These are phyloP conservation scores for Myrmaecium sp. DNA, from an alignment of 2,329 filamentous ascomycete species.

Conservation along the genomic window DNA sequence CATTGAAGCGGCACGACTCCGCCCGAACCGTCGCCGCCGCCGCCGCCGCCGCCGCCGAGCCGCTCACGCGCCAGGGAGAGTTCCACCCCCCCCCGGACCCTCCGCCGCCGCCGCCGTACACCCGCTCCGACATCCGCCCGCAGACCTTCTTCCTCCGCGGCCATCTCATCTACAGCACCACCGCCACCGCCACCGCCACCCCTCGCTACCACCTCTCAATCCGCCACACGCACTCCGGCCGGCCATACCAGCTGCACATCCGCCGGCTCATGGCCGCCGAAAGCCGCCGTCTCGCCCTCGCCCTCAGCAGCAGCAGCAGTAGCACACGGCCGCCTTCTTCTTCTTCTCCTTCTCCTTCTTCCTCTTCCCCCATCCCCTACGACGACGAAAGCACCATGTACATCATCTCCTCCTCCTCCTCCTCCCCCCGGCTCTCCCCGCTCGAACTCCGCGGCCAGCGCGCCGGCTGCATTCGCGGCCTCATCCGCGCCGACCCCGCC, in stretches of 20 bases:
- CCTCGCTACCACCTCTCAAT: slow-evolving; percentile 12
- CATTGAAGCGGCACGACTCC: no score
- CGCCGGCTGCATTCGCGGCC: slow-evolving; percentile 5
- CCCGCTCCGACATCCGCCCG: no score
- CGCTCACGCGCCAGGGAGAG: no score
- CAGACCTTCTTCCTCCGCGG: no score
- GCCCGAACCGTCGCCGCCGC: no score
- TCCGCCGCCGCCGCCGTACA: no score
- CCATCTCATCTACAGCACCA: slow-evolving; percentile 9
- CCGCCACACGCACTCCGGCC: slow-evolving; percentile 5
- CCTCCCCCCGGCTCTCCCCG: no score
- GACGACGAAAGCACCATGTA: slow-evolving; percentile 11
- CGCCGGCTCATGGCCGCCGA: slow-evolving; percentile 9
- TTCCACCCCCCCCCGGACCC: no score
- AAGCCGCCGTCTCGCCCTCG: slow-evolving; percentile 1
- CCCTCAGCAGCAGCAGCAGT: slow-evolving; percentile 1
- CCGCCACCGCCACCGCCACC: slow-evolving; percentile 6
- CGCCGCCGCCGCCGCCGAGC: no score
- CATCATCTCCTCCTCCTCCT: slow-evolving; percentile 1
- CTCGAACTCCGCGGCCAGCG: slow-evolving; percentile 9
- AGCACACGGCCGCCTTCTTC: slow-evolving; percentile 5
- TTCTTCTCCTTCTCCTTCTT: slow-evolving; percentile 6
- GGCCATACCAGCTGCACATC: slow-evolving; percentile 7
- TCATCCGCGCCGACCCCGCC: no score
- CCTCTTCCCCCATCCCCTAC: slow-evolving; percentile 6